These are phyloP conservation scores for Cymbopogon flexuosus DNA, from an alignment of 202 grass and related monocot genomes.

Conservation along the genomic window DNA sequence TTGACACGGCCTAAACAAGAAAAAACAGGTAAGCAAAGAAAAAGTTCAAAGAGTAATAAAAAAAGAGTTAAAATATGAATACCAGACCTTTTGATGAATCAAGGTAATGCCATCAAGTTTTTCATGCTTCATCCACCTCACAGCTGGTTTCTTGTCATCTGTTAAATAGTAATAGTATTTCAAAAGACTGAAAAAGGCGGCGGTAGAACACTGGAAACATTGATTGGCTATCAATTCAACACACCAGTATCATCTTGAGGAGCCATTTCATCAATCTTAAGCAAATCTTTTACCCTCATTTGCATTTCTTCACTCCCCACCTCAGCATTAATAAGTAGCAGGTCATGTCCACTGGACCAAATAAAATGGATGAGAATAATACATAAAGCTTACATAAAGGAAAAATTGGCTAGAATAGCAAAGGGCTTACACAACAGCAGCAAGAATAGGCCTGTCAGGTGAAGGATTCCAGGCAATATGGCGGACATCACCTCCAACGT, in stretches of 20 bases:
- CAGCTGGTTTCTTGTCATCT: slow-evolving; percentile 73
- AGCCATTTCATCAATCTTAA: slow-evolving; percentile 44
- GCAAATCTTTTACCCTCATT: slow-evolving; percentile 58
- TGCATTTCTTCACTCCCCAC: slow-evolving; percentile 69
- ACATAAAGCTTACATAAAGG: slow-evolving; percentile 17
- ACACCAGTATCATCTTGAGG: slow-evolving; percentile 55
- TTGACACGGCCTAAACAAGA: slow-evolving; percentile 68
- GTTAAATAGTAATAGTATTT: slow-evolving; percentile 32
- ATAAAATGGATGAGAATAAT: slow-evolving; percentile 26
- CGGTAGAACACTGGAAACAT: background rate
- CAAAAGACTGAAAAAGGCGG: slow-evolving; percentile 10
- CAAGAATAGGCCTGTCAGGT: slow-evolving; percentile 69
- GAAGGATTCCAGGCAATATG: slow-evolving; percentile 85
- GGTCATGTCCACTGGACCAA: slow-evolving; percentile 61
- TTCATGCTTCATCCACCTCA: slow-evolving; percentile 78
- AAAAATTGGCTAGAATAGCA: background rate
- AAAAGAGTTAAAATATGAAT: background rate
- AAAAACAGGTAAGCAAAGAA: slow-evolving; percentile 23
- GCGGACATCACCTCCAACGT: slow-evolving; percentile 60
- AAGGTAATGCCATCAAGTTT: slow-evolving; percentile 68
- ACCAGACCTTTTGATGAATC: slow-evolving; percentile 75
- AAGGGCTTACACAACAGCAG: slow-evolving; percentile 69
- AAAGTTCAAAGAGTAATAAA: slow-evolving; percentile 13
- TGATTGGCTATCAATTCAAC: slow-evolving; percentile 12
- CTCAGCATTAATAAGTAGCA: slow-evolving; percentile 72